A percentile compares a stretch with the other conserved stretches of the same genome.
Conservation (phyloP, 164 flowering plant species). For the Umbellularia californica region DNA sequence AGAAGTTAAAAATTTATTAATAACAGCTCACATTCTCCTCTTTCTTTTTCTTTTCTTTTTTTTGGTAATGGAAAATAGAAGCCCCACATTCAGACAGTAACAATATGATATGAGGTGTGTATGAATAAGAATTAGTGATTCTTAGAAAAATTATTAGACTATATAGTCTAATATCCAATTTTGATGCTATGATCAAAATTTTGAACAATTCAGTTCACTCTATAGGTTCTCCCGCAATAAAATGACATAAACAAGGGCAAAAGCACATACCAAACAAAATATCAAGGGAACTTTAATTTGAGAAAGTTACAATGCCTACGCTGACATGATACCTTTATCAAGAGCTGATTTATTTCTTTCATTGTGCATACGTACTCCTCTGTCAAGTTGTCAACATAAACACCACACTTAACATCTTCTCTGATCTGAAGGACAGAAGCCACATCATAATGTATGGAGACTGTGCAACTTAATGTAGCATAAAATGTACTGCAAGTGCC, state of each 20-base stretch:
- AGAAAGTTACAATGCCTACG: neutral
- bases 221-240: neutral
- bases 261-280: neutral
- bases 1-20: no score
- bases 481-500: neutral
- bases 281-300: neutral
- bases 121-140: neutral
- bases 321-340: slow-evolving; percentile 50
- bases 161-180: no score
- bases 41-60: no score
- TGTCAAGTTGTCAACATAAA: slow-evolving; percentile 86
- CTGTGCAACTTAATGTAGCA: neutral
- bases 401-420: slow-evolving; percentile 94
- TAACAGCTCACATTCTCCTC: no score
- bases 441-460: neutral
- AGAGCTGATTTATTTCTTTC: slow-evolving; percentile 65
- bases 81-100: neutral
- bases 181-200: neutral
- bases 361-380: slow-evolving; percentile 69
- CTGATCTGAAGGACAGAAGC: slow-evolving; percentile 50
- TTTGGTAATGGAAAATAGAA: no score
- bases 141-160: no score
- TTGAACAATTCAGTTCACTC: neutral
- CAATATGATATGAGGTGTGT: neutral
- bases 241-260: neutral